phyloP scores from a whole-genome alignment of 768 basidiomycete genomes.

The Tubosaeta brunneosetosa region DNA sequence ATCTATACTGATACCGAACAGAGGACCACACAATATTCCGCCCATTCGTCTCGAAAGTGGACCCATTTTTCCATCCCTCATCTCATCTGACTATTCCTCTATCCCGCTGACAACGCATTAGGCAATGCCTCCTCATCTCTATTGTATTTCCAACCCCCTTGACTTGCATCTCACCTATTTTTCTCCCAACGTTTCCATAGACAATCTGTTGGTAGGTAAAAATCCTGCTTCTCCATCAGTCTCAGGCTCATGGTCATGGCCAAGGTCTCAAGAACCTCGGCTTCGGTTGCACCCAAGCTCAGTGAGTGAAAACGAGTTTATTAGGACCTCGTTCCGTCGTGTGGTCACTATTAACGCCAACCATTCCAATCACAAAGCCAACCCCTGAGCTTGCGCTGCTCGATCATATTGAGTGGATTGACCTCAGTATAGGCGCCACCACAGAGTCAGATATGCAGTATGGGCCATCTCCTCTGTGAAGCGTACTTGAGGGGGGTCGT shows the following conservation, averaged over 20 bases:
- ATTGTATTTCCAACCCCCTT: no score
- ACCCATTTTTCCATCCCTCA: no score
- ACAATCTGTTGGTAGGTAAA: slow-evolving; percentile 49
- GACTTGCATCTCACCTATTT: slow-evolving; percentile 56
- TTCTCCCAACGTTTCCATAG: slow-evolving; percentile 31
- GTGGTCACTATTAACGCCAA: background rate
- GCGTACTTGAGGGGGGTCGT: slow-evolving; percentile 44
- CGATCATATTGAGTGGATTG: no score
- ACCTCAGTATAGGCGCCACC: no score
- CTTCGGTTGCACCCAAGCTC: slow-evolving; percentile 64
- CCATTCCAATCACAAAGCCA: slow-evolving; percentile 59
- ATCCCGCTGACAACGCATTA: no score
- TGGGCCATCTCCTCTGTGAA: no score
- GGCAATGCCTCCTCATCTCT: no score
- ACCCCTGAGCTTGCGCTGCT: slow-evolving; percentile 48
- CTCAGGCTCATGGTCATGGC: slow-evolving; percentile 75
- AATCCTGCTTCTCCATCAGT: slow-evolving; percentile 91
- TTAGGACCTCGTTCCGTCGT: slow-evolving; percentile 41
- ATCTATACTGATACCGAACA: slow-evolving; percentile 24
- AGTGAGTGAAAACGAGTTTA: slow-evolving; percentile 48
- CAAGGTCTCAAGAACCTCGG: slow-evolving; percentile 93
- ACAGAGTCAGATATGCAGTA: no score
- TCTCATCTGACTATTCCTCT: no score
- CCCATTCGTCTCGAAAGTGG: slow-evolving; percentile 71
- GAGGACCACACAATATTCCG: slow-evolving; percentile 74